Conservation (phyloP, 441 rosid species). For the Sinapis alba region DNA sequence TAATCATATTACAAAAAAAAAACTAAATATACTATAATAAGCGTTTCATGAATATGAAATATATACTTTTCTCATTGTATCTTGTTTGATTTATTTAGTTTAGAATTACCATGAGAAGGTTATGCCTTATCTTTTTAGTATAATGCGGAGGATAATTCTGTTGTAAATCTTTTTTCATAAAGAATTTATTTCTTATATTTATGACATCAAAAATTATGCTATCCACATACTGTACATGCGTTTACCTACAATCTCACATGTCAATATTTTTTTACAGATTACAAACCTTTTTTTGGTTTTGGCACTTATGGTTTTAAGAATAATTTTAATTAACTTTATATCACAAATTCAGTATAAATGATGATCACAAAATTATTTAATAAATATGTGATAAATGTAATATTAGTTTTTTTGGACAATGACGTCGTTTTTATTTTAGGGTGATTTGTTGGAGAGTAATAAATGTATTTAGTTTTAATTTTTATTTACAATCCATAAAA, state of each 20-base stretch:
- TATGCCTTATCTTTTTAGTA: slow-evolving; percentile 40
- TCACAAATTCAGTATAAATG: too few species aligned
- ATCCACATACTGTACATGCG: background rate
- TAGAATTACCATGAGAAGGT: slow-evolving; percentile 29
- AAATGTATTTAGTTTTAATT: too few species aligned
- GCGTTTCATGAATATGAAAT: slow-evolving; percentile 33
- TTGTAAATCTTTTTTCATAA: background rate
- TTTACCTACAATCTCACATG: background rate
- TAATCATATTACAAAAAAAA: background rate
- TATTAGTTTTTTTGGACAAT: too few species aligned
- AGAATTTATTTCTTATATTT: background rate
- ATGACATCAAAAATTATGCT: background rate
- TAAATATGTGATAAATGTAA: too few species aligned
- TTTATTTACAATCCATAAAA: too few species aligned
- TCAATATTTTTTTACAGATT: too few species aligned
- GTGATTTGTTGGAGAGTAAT: too few species aligned
- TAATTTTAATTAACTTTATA: too few species aligned
- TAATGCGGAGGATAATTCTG: slow-evolving; percentile 42
- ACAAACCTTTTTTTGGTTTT: too few species aligned
- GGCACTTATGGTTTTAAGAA: too few species aligned
- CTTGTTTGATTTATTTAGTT: slow-evolving; percentile 30
- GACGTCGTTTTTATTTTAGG: too few species aligned
- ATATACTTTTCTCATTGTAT: slow-evolving; percentile 32
- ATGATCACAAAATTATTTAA: too few species aligned
- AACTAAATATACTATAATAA: background rate